phyloP scores from a whole-genome alignment of 495 filamentous ascomycete genomes.

The Viridothelium virens region DNA sequence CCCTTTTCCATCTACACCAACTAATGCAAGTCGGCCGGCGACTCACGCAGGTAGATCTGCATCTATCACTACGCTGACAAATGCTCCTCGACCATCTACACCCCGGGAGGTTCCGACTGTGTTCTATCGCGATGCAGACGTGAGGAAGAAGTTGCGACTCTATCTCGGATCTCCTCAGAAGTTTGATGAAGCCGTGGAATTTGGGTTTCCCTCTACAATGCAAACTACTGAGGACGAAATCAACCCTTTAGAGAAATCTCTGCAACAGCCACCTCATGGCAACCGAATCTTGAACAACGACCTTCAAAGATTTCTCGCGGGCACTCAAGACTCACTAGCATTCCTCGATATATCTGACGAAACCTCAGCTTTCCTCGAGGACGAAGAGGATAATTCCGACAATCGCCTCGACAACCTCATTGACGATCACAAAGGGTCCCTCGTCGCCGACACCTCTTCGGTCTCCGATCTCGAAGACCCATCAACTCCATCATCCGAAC shows the following conservation, averaged over 20 bases:
- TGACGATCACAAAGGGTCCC: neutral
- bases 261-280: conserved; percentile 14
- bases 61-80: neutral
- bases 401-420: neutral
- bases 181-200: conserved; percentile 90
- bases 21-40: neutral
- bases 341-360: conserved; percentile 3
- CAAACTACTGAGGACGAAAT: conserved; percentile 21
- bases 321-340: neutral
- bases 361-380: neutral
- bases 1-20: neutral
- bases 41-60: neutral
- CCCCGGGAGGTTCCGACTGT: conserved; percentile 36
- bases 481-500: neutral
- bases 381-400: neutral
- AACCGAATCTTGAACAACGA: neutral
- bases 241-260: conserved; percentile 18
- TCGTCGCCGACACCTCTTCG: conserved; percentile 15
- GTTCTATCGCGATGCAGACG: conserved; percentile 87
- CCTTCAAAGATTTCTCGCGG: neutral
- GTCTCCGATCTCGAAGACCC: conserved; percentile 17
- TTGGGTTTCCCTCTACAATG: conserved; percentile 68
- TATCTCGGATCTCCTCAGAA: conserved; percentile 87
- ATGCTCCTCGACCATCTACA: neutral
- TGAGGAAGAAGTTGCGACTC: conserved; percentile 76